Base-by-base conservation (phyloP, 78 protist genomes). In the Paulinella micropora region DNA sequence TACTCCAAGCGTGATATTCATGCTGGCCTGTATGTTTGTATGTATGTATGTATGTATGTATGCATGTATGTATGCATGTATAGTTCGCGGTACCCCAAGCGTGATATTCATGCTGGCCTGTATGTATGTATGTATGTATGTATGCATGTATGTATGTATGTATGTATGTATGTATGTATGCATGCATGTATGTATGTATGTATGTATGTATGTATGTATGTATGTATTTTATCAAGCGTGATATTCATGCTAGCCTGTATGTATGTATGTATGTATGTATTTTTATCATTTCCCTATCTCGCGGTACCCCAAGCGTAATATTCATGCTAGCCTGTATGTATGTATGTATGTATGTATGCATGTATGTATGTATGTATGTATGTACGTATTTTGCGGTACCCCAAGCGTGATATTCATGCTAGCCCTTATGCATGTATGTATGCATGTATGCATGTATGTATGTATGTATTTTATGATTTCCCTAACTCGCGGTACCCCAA, bases 401-500 rank as follows among this genome's bases (percentile, higher is more conserved):
- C n/a, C 77, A 29, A 67, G 28, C 26, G 36, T 67, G 36, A 26
- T 67, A 28, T 67, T 67, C 77, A 26, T 29, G 77, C 77, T 67
- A 29, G 77, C 77, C 26, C 36, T 28, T 26, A 67, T 29, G 26
- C 36, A 67, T 67, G 77, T 26, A 28, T 67, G 77, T 67, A 26
- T 67, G 26, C 86, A 97, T 96, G 35, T 15, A n/a, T n/a, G n/a
- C n/a, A n/a, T n/a, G n/a, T n/a, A n/a, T n/a, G n/a, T 94, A 39
- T 93, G 91, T 79, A 93, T 88, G 2, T 99, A 99, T 88, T 98
- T 98, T 92, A 98, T 97, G 87, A 98, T 98, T 35, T 98, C 99
- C 93, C 93, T 92, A 90, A 96, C 94, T 26, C 98, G 91, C 28
- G 98, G 98, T 29, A 96, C 98, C n/a, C 98, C 98, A 23, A 92